A percentile compares a stretch with the other conserved stretches of the same genome.
phyloP scores from a whole-genome alignment of 352 stramenopile genomes.

The Phytophthora quininea region DNA sequence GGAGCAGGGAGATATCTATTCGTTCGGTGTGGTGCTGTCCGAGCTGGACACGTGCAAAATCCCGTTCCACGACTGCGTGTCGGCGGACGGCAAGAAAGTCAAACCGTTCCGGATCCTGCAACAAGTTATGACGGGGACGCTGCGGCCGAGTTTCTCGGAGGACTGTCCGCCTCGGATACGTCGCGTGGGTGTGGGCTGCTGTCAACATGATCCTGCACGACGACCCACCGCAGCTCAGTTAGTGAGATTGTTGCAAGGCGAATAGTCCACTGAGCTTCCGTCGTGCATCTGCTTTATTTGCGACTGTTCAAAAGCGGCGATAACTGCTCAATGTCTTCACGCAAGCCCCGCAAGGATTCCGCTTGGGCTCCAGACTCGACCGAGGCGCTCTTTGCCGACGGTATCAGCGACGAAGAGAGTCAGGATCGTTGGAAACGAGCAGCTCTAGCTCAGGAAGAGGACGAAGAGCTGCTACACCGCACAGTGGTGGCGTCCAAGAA shows the following conservation, averaged over 20 bases:
- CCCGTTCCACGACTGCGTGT: conserved; percentile 29
- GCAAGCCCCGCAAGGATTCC: conserved; percentile 27
- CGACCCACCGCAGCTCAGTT: conserved; percentile 28
- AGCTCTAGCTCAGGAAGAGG: conserved; percentile 53
- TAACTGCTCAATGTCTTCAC: conserved; percentile 19
- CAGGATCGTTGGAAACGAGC: conserved; percentile 44
- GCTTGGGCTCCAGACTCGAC: conserved; percentile 29
- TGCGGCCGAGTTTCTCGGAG: conserved; percentile 48
- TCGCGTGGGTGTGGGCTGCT: conserved; percentile 40
- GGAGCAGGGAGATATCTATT: conserved; percentile 72
- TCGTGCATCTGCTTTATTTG: no score
- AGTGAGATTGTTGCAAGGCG: conserved; percentile 25
- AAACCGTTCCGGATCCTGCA: conserved; percentile 57
- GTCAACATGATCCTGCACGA: conserved; percentile 43
- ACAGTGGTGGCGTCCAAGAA: conserved; percentile 74
- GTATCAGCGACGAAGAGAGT: conserved; percentile 24
- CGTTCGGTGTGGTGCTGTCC: conserved; percentile 58
- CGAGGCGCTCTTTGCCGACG: conserved; percentile 26
- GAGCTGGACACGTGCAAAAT: conserved; percentile 50
- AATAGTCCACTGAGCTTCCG: not conserved
- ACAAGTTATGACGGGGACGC: conserved; percentile 44
- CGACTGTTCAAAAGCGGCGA: no score
- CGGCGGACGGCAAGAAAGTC: conserved; percentile 17
- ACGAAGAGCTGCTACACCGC: conserved; percentile 71
- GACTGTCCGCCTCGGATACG: conserved; percentile 46